A percentile compares a stretch with the other conserved stretches of the same genome.
phyloP scores from a whole-genome alignment of 225 moss, liverwort and hornwort species.

The Polytrichum formosum region DNA sequence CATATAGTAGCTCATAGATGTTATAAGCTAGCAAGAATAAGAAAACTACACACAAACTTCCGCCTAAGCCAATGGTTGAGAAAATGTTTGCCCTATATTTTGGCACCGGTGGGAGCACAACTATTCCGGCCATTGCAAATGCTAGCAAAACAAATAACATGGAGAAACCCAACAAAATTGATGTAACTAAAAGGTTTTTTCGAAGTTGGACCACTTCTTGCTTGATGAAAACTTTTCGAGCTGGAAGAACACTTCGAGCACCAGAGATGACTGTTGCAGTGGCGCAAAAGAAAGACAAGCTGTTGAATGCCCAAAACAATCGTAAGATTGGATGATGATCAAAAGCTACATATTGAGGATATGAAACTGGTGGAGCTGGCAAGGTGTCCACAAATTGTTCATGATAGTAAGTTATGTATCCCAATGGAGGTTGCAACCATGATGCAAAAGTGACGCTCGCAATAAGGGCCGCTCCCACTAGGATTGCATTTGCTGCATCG shows the following conservation, averaged over 20 bases:
- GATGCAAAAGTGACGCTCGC: conserved; percentile 3
- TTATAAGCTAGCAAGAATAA: neutral
- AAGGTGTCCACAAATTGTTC: neutral
- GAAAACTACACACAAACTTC: conserved; percentile 1
- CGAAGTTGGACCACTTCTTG: conserved; percentile 15
- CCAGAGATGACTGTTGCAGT: conserved; percentile 21
- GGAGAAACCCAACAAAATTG: conserved; percentile 7
- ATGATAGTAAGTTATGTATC: conserved; percentile 8
- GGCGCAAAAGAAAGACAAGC: conserved; percentile 35
- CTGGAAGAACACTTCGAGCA: conserved; percentile 20
- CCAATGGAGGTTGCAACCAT: conserved; percentile 11
- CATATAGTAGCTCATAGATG: neutral
- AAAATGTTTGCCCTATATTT: conserved; percentile 28
- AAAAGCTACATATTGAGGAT: conserved; percentile 13
- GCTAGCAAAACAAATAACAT: conserved; percentile 22
- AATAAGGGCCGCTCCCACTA: conserved; percentile 6
- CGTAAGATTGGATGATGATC: conserved; percentile 9
- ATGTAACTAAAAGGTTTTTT: neutral
- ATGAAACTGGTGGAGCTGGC: conserved; percentile 6
- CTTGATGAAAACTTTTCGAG: conserved; percentile 15
- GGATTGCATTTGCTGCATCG: conserved; percentile 4
- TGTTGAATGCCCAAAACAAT: conserved; percentile 32
- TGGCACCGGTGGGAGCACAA: conserved; percentile 17
- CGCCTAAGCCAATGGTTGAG: neutral
- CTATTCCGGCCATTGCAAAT: conserved; percentile 28